phyloP scores from a whole-genome alignment of 768 basidiomycete species.

The Boletales sp. region DNA sequence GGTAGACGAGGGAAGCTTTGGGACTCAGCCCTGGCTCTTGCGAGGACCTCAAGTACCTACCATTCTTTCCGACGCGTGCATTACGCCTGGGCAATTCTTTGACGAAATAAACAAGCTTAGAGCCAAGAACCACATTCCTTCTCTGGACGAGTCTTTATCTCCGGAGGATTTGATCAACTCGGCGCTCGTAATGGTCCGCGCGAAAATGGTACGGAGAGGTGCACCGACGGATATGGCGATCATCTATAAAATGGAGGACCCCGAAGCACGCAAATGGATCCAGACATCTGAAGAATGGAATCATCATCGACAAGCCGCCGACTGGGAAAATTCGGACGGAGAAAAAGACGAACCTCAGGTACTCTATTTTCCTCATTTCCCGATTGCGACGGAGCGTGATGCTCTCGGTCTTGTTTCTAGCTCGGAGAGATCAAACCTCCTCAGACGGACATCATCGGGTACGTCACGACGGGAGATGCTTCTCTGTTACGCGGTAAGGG shows the following conservation, averaged over 20 bases:
- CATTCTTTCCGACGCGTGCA: slow-evolving; percentile 45
- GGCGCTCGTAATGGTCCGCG: slow-evolving; percentile 64
- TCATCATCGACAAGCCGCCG: slow-evolving; percentile 1
- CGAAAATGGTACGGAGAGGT: slow-evolving; percentile 64
- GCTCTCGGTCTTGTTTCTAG: slow-evolving; percentile 28
- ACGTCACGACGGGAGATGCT: slow-evolving; percentile 79
- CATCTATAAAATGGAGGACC: slow-evolving; percentile 62
- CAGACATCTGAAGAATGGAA: slow-evolving; percentile 26
- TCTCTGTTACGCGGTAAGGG: slow-evolving; percentile 79
- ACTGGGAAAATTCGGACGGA: slow-evolving; percentile 17
- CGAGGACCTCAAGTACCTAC: slow-evolving; percentile 48
- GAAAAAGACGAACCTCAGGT: slow-evolving; percentile 23
- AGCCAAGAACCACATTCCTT: slow-evolving; percentile 46
- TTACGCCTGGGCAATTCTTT: slow-evolving; percentile 43
- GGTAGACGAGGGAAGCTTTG: background rate
- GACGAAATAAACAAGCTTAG: slow-evolving; percentile 59
- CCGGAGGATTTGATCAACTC: slow-evolving; percentile 48
- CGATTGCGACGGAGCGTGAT: background rate
- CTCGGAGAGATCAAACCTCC: slow-evolving; percentile 42
- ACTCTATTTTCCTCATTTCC: slow-evolving; percentile 9
- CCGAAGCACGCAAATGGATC: slow-evolving; percentile 48
- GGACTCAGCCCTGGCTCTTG: slow-evolving; percentile 61
- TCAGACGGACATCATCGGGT: slow-evolving; percentile 61
- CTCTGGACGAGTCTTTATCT: slow-evolving; percentile 31
- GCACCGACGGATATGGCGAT: slow-evolving; percentile 70